Evolutionary conservation across 129 eudicot genomes (phyloP).

Genomic region (Flaveria sonorensis): DNA sequence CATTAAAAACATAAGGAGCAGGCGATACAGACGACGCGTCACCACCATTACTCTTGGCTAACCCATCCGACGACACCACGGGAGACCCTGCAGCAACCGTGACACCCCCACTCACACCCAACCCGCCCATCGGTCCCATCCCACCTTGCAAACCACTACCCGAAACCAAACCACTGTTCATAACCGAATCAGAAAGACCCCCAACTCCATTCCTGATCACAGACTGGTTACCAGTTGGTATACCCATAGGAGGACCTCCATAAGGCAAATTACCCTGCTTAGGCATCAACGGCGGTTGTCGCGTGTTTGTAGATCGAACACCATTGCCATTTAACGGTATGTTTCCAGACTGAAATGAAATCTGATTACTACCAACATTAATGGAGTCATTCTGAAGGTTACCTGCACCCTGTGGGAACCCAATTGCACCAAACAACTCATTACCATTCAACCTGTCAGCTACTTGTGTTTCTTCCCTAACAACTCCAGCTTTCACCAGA

Average conservation of each 20-base stretch:
- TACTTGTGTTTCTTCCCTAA: conserved; percentile 68
- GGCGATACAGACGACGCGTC: conserved; percentile 89
- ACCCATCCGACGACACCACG: conserved; percentile 77
- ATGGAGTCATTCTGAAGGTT: conserved; percentile 29
- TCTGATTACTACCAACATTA: conserved; percentile 43
- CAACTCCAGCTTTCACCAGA: conserved; percentile 86
- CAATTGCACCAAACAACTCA: conserved; percentile 41
- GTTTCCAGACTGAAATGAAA: conserved; percentile 54
- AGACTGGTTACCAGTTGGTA: conserved; percentile 52
- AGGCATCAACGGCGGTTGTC: conserved; percentile 37
- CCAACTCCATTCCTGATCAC: conserved; percentile 63
- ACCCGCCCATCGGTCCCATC: conserved; percentile 54
- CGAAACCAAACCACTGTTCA: conserved; percentile 49
- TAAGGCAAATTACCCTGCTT: conserved; percentile 49
- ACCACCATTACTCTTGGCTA: conserved; percentile 87
- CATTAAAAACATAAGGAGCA: conserved; percentile 79
- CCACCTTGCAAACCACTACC: conserved; percentile 55
- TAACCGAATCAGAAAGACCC: conserved; percentile 52
- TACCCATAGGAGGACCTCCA: conserved; percentile 58
- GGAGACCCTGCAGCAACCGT: conserved; percentile 77
- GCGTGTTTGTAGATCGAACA: conserved; percentile 57
- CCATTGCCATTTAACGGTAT: conserved; percentile 68
- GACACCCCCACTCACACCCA: conserved; percentile 57
- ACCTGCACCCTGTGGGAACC: conserved; percentile 48
- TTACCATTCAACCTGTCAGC: not conserved